phyloP scores from a whole-genome alignment of 2,329 filamentous ascomycete genomes.

The Colletotrichum magnum region DNA sequence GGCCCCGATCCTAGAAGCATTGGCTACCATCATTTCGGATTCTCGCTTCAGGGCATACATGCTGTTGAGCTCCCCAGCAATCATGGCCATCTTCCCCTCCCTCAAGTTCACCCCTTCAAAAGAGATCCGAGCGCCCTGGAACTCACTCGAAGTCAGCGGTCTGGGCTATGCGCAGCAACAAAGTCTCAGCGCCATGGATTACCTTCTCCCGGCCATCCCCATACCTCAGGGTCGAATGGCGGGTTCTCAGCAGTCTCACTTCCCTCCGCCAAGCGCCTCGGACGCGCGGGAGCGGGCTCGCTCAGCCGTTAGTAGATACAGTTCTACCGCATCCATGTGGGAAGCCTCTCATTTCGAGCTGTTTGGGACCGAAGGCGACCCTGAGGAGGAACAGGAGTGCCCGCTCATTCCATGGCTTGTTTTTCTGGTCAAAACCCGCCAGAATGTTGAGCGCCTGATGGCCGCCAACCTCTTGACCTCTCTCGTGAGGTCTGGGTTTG shows the following conservation, averaged over 20 bases:
- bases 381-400: slow-evolving; percentile 75
- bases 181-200: slow-evolving; percentile 72
- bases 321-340: slow-evolving; percentile 47
- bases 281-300: slow-evolving; percentile 54
- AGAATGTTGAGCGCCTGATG: slow-evolving; percentile 74
- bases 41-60: slow-evolving; percentile 85
- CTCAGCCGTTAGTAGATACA: slow-evolving; percentile 45
- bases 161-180: slow-evolving; percentile 61
- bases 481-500: slow-evolving; percentile 77
- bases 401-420: slow-evolving; percentile 82
- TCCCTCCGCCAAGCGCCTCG: slow-evolving; percentile 67
- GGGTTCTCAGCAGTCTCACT: slow-evolving; percentile 58
- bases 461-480: slow-evolving; percentile 78
- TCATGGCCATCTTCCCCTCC: slow-evolving; percentile 78
- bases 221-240: slow-evolving; percentile 50
- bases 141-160: slow-evolving; percentile 67
- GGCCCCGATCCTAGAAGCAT: slow-evolving; percentile 80
- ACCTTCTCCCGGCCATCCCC: slow-evolving; percentile 71
- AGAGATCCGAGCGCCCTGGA: slow-evolving; percentile 65
- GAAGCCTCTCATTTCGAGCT: slow-evolving; percentile 51
- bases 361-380: slow-evolving; percentile 47
- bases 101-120: slow-evolving; percentile 66
- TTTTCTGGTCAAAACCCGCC: slow-evolving; percentile 70
- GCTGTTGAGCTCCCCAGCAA: slow-evolving; percentile 76
- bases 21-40: slow-evolving; percentile 81